These are phyloP conservation scores for Backusella westeae DNA, from an alignment of 192 early-diverging fungal genomes.

Conservation along the genomic window DNA sequence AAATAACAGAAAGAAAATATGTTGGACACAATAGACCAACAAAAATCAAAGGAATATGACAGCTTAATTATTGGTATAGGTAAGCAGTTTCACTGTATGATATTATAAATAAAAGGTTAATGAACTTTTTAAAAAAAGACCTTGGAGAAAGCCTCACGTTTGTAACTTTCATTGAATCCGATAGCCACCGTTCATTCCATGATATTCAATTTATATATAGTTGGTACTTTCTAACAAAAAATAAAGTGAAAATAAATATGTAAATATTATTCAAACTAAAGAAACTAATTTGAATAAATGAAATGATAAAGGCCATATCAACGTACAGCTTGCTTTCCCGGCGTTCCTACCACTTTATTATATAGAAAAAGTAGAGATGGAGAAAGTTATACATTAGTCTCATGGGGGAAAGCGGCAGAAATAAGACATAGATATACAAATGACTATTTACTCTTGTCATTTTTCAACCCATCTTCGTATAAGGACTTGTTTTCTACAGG, in stretches of 20 bases:
- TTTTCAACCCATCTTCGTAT: constrained; percentile 37
- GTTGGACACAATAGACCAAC: neutral
- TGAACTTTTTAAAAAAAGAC: neutral
- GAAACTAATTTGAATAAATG: neutral
- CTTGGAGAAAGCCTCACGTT: constrained; percentile 45
- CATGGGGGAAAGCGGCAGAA: constrained; percentile 28
- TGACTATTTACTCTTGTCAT: constrained; percentile 31
- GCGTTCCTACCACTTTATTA: constrained; percentile 35
- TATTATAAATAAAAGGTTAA: neutral
- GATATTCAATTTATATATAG: neutral
- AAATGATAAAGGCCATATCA: constrained; percentile 26
- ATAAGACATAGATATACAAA: neutral
- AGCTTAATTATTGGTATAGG: constrained; percentile 34
- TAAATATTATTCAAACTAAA: neutral
- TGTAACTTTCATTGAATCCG: constrained; percentile 24
- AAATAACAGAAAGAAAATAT: neutral
- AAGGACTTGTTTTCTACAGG: constrained; percentile 26
- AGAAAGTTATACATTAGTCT: constrained; percentile 22
- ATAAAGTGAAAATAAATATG: no score
- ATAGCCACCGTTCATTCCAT: neutral
- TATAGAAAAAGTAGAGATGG: constrained; percentile 26
- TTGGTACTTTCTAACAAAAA: constrained; percentile 27
- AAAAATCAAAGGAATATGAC: neutral
- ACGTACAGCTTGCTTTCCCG: constrained; percentile 25
- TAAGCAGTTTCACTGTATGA: neutral